phyloP scores from a whole-genome alignment of 306 rosid genomes.

The Echinosophora koreensis region DNA sequence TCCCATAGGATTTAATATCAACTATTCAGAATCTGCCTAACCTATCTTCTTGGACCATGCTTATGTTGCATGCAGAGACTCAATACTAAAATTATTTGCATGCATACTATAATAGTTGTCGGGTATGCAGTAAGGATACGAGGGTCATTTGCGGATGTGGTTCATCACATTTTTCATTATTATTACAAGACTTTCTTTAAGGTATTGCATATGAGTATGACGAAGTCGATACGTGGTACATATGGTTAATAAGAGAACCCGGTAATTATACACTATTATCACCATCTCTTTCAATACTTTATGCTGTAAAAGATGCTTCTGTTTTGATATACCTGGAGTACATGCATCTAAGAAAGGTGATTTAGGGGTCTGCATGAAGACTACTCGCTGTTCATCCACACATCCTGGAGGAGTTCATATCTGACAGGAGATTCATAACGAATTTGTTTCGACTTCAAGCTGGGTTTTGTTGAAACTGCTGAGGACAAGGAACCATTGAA shows the following conservation, averaged over 20 bases:
- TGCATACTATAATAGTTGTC: neutral
- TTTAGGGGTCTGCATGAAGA: constrained; percentile 8
- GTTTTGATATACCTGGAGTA: neutral
- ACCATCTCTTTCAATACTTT: neutral
- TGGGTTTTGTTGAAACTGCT: constrained; percentile 48
- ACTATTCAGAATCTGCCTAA: neutral
- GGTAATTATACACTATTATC: neutral
- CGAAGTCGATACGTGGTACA: too few species aligned
- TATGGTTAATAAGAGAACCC: too few species aligned
- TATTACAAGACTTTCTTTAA: too few species aligned
- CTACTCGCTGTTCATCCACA: constrained; percentile 71
- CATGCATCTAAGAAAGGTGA: neutral
- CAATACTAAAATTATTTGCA: neutral
- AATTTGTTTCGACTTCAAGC: constrained; percentile 52
- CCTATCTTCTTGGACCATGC: neutral
- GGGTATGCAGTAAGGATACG: too few species aligned
- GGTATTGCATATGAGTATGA: too few species aligned
- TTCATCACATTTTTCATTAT: too few species aligned
- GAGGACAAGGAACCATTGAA: constrained; percentile 49
- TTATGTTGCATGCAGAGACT: neutral
- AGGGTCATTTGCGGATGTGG: too few species aligned
- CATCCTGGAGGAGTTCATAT: constrained; percentile 78
- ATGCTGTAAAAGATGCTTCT: neutral
- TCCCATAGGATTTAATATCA: neutral
- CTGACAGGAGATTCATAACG: constrained; percentile 59